Conservation (phyloP, 225 moss, liverwort and hornwort genomes). For the Marchantia polymorpha region DNA sequence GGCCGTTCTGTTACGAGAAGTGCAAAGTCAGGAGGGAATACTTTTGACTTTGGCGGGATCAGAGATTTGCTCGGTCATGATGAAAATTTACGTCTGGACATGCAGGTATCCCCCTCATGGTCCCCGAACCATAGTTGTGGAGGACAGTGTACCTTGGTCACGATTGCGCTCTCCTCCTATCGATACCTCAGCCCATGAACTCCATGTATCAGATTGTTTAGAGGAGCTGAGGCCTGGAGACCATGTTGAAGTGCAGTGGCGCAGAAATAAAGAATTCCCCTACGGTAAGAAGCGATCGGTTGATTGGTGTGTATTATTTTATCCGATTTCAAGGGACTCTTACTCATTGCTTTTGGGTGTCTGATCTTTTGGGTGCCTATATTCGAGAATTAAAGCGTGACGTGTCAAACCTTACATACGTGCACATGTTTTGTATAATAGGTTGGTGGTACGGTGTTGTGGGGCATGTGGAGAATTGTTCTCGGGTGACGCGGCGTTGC, state of each 20-base stretch:
- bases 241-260: slow-evolving; percentile 97
- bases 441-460: slow-evolving; percentile 99
- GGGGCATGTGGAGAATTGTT: slow-evolving; percentile 76
- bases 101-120: slow-evolving; percentile 85
- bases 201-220: slow-evolving; percentile 76
- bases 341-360: too few species aligned
- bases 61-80: neutral
- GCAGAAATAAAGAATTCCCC: slow-evolving; percentile 86
- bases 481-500: slow-evolving; percentile 62
- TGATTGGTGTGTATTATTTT: too few species aligned
- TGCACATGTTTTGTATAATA: slow-evolving; percentile 19
- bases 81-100: neutral
- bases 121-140: slow-evolving; percentile 70
- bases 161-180: slow-evolving; percentile 76
- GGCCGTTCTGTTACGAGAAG: too few species aligned
- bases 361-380: too few species aligned
- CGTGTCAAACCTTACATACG: neutral
- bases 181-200: slow-evolving; percentile 76
- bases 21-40: neutral
- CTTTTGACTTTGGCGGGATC: neutral
- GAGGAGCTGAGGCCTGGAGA: slow-evolving; percentile 77
- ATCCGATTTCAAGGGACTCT: too few species aligned
- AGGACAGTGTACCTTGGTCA: slow-evolving; percentile 83
- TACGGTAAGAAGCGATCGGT: slow-evolving; percentile 48
- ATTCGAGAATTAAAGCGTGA: neutral